A percentile compares a stretch with the other conserved stretches of the same genome.
Conservation (phyloP, 306 rosid genomes). For the Neltuma alba region DNA sequence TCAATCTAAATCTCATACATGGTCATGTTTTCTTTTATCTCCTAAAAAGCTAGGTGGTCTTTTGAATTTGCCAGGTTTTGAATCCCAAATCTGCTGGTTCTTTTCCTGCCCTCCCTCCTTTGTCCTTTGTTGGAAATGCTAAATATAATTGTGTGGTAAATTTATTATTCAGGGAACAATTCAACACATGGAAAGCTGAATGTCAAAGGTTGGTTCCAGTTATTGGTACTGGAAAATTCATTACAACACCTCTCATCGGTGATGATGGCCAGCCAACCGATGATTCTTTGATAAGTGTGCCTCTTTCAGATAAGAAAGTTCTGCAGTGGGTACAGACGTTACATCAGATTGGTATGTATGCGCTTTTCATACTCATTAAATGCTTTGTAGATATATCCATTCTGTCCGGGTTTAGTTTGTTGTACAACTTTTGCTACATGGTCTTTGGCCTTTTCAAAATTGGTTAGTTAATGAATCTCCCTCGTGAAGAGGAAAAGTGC, state of each 20-base stretch:
- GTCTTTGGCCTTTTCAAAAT: slow-evolving; percentile 21
- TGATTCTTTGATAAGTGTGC: slow-evolving; percentile 42
- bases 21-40: background rate
- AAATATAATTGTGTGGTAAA: slow-evolving; percentile 12
- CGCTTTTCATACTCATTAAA: slow-evolving; percentile 15
- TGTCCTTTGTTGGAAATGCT: slow-evolving; percentile 12
- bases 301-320: slow-evolving; percentile 64
- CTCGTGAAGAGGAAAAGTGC: slow-evolving; percentile 16
- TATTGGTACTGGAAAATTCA: slow-evolving; percentile 77
- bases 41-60: background rate
- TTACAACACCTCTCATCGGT: slow-evolving; percentile 57
- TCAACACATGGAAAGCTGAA: slow-evolving; percentile 74
- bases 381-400: slow-evolving; percentile 17
- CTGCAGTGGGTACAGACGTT: slow-evolving; percentile 74
- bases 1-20: background rate
- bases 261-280: slow-evolving; percentile 63
- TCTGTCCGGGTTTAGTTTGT: slow-evolving; percentile 22
- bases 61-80: slow-evolving; percentile 22
- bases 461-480: slow-evolving; percentile 26
- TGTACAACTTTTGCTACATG: slow-evolving; percentile 21
- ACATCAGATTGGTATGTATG: slow-evolving; percentile 81
- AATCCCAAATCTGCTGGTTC: slow-evolving; percentile 20
- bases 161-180: slow-evolving; percentile 67
- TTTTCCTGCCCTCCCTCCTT: background rate
- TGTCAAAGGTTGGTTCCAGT: slow-evolving; percentile 77